Base-by-base conservation (phyloP, 805 yeast species). In the Clavispora santaluciae region DNA sequence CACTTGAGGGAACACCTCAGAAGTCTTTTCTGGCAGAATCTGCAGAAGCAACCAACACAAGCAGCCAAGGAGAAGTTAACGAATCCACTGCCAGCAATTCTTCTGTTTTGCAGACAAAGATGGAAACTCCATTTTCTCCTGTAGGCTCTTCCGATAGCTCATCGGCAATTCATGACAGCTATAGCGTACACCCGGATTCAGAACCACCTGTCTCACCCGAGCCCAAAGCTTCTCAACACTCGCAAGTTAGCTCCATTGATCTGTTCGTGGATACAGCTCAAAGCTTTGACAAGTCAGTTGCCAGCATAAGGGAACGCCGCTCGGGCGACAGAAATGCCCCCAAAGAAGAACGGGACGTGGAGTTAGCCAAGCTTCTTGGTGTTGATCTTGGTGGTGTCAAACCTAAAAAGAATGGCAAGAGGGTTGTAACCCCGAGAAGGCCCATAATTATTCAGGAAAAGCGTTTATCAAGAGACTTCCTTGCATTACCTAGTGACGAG, bases 251-350 rank as follows among this genome's bases (percentile, higher is more conserved):
- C 13, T 8, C n/a, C 20, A 28, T 9, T 15, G 36, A 33, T 13
- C 34, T 31, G 22, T 31, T 20, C 16, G 34, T 20, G 34, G 34
- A 31, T 6, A 22, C 40, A 6, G 43, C 49, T 1, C 38, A 39
- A 3, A 37, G 45, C 26, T 51, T 49, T 24, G 55, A 51, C 35
- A 29, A 38, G 15, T 51, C 55, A 8, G 49, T 49, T 12, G 35
- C 39, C 12, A 10, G 20, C 9, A 5, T 28, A 8, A 28, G 20
- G 10, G 20, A 28, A 7, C 31, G 31, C 7, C 31, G 20, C 16
- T 16, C 18, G 9, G 40, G 41, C 8, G 45, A 39, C 15, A 39
- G 35, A 10, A 15, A 25, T 11, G 8, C 33, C 5, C 20, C 41
- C 1, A 25, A 21, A 5, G 18, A 34, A 2, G 35, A 41, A 10